A percentile compares a stretch with the other conserved stretches of the same genome.
Conservation (phyloP, 108 stramenopile genomes). For the Thalassiosira profunda region DNA sequence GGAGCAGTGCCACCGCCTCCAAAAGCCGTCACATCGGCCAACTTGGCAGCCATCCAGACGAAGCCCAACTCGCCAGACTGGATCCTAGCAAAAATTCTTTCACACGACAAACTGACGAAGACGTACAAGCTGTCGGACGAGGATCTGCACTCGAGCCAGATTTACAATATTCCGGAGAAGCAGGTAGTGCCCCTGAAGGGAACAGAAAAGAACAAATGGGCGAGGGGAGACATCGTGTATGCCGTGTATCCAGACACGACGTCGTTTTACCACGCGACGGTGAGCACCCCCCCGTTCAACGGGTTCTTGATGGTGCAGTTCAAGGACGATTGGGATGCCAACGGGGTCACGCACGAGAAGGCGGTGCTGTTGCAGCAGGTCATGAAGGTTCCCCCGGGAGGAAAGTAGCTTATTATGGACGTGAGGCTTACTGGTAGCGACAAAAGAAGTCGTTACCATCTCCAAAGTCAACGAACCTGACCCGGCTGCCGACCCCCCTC, state of each 20-base stretch:
- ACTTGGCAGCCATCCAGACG: conserved; percentile 83
- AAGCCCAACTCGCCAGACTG: conserved; percentile 67
- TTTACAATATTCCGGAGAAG: conserved; percentile 70
- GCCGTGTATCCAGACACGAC: conserved; percentile 92
- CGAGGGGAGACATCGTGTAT: conserved; percentile 67
- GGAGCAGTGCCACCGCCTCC: conserved; percentile 9
- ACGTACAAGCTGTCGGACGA: conserved; percentile 81
- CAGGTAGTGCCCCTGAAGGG: conserved; percentile 66
- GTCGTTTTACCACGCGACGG: conserved; percentile 82
- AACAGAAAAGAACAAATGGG: conserved; percentile 15
- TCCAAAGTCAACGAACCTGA: no score
- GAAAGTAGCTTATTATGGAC: no score
- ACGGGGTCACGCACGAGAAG: conserved; percentile 85
- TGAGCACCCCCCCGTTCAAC: conserved; percentile 24
- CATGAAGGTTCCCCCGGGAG: conserved; percentile 66
- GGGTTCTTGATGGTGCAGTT: conserved; percentile 82
- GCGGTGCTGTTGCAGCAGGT: conserved; percentile 73
- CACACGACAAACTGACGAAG: conserved; percentile 65
- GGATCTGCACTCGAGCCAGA: conserved; percentile 81
- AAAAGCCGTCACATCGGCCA: conserved; percentile 52
- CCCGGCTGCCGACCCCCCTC: no score
- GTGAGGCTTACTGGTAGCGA: no score
- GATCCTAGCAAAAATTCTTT: conserved; percentile 88
- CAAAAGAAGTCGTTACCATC: no score
- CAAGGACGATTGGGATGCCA: conserved; percentile 80